Evolutionary conservation across 1,284 basidiomycete genomes (phyloP).

Genomic region (Erythrobasidium hasegawianum): DNA sequence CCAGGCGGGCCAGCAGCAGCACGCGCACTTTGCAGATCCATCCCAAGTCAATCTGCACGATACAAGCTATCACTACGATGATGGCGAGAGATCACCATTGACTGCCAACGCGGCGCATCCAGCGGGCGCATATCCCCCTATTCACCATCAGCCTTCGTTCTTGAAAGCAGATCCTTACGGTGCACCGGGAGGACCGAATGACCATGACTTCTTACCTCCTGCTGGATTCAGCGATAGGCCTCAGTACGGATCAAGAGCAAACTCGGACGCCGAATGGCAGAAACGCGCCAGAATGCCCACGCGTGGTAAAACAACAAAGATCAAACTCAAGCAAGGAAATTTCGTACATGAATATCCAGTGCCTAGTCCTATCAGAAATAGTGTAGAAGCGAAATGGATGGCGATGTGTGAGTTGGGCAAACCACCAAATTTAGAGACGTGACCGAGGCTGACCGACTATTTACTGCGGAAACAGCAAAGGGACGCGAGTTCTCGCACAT

Average conservation of each 20-base stretch:
- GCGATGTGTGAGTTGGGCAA: constrained; percentile 38
- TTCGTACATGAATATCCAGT: constrained; percentile 71
- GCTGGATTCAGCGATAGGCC: constrained; percentile 14
- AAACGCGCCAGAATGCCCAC: constrained; percentile 49
- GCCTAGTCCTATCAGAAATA: constrained; percentile 54
- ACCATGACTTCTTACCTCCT: constrained; percentile 3
- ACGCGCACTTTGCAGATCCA: not conserved
- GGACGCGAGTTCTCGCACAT: constrained; percentile 79
- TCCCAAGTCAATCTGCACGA: not conserved
- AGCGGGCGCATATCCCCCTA: constrained; percentile 24
- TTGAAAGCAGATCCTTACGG: constrained; percentile 21
- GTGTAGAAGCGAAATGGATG: constrained; percentile 76
- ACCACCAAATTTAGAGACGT: not conserved
- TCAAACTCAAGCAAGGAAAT: constrained; percentile 74
- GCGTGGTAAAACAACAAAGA: constrained; percentile 60
- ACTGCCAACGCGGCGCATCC: constrained; percentile 20
- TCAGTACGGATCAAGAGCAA: not conserved
- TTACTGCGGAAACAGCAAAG: constrained; percentile 49
- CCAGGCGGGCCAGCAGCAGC: not conserved
- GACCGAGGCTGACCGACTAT: not conserved
- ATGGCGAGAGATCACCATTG: constrained; percentile 23
- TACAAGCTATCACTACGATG: constrained; percentile 23
- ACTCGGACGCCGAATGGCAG: constrained; percentile 45
- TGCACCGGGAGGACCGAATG: not conserved
- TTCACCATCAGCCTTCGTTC: constrained; percentile 14